Percentiles rank a stretch among this genome's conserved stretches.
These are phyloP conservation scores for Iris macrosiphon DNA, from an alignment of 106 monocot species.

Conservation along the genomic window DNA sequence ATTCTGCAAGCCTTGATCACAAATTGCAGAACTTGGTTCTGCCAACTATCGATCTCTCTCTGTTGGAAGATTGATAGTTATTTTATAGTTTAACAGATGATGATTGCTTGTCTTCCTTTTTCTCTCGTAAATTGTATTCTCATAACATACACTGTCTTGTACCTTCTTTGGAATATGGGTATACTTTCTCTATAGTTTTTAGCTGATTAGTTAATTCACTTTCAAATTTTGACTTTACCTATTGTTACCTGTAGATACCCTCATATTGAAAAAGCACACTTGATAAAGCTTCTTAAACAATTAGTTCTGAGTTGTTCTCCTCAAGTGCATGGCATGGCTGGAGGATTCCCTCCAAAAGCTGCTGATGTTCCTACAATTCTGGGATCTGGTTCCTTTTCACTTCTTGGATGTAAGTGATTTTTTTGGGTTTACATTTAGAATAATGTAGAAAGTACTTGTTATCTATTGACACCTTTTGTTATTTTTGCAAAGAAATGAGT, in stretches of 20 bases:
- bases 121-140: no score
- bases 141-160: no score
- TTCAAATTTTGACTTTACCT: background rate
- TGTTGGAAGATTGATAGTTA: no score
- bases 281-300: constrained; percentile 61
- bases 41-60: no score
- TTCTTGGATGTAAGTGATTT: constrained; percentile 67
- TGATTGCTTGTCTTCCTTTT: no score
- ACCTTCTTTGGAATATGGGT: no score
- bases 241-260: constrained; percentile 33
- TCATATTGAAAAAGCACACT: constrained; percentile 46
- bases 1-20: no score
- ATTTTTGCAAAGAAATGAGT: background rate
- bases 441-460: background rate
- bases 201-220: no score
- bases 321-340: constrained; percentile 34
- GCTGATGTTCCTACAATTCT: constrained; percentile 88
- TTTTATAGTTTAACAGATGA: no score
- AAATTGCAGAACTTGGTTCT: no score
- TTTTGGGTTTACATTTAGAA: background rate
- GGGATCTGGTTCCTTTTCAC: constrained; percentile 85
- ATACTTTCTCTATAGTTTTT: no score
- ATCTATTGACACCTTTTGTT: background rate
- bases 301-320: constrained; percentile 55
- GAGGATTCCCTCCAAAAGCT: constrained; percentile 52